phyloP scores from a whole-genome alignment of 73 alveolate genomes.

The Paramecium octaurelia region DNA sequence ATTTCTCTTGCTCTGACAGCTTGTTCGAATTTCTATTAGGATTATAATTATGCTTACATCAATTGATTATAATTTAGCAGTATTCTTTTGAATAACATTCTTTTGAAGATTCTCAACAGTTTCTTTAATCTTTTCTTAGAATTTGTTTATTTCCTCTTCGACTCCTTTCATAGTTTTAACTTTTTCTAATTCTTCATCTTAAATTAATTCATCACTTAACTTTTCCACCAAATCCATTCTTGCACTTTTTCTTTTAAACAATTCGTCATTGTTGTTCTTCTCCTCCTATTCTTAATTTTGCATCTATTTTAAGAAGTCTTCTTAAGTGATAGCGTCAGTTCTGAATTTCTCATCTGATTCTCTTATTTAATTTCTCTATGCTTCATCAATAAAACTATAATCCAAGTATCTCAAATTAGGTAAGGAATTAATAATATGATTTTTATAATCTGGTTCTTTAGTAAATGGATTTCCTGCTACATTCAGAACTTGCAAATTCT shows the following conservation, averaged over 20 bases:
- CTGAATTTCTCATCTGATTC: slow-evolving; percentile 66
- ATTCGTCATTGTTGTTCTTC: neutral
- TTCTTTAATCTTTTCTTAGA: slow-evolving; percentile 38
- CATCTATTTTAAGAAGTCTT: slow-evolving; percentile 4
- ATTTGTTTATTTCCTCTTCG: slow-evolving; percentile 23
- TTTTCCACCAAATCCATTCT: slow-evolving; percentile 43
- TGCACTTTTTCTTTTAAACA: slow-evolving; percentile 15
- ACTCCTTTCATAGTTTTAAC: slow-evolving; percentile 48
- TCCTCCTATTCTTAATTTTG: slow-evolving; percentile 29
- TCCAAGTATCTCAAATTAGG: slow-evolving; percentile 79
- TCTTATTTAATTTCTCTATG: slow-evolving; percentile 67
- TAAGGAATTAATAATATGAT: slow-evolving; percentile 71
- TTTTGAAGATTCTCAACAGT: slow-evolving; percentile 23
- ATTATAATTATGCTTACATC: neutral
- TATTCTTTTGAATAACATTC: neutral
- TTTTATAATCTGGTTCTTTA: slow-evolving; percentile 76
- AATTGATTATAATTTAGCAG: neutral
- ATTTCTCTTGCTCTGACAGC: slow-evolving; percentile 29
- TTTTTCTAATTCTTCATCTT: slow-evolving; percentile 41
- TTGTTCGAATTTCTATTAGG: slow-evolving; percentile 12
- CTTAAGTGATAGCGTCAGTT: slow-evolving; percentile 41
- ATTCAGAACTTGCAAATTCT: slow-evolving; percentile 77
- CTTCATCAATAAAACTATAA: slow-evolving; percentile 76
- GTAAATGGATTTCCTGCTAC: slow-evolving; percentile 85
- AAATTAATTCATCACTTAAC: slow-evolving; percentile 27